These are phyloP conservation scores for Dalbergia oliveri DNA, from an alignment of 306 rosid species.

Conservation along the genomic window DNA sequence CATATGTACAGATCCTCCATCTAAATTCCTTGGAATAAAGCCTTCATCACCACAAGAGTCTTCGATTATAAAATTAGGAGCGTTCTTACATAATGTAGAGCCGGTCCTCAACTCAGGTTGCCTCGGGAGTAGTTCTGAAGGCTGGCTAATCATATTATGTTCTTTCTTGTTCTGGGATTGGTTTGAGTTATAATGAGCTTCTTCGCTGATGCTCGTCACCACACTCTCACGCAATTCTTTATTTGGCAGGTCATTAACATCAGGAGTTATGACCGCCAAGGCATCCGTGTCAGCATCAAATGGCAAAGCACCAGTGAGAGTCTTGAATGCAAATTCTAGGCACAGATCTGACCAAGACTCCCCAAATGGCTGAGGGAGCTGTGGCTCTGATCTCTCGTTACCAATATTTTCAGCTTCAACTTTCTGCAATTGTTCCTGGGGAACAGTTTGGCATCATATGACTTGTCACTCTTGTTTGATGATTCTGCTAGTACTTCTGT, in stretches of 20 bases:
- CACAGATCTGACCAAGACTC: constrained; percentile 95
- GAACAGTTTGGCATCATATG: constrained; percentile 47
- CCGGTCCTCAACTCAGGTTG: constrained; percentile 57
- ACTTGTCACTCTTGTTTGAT: constrained; percentile 44
- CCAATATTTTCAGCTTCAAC: constrained; percentile 53
- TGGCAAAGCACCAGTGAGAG: constrained; percentile 89
- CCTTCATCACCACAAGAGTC: constrained; percentile 37
- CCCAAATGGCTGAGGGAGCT: constrained; percentile 57
- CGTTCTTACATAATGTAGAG: constrained; percentile 49
- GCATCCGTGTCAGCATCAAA: constrained; percentile 59
- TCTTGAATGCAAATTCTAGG: constrained; percentile 90
- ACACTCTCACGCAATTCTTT: constrained; percentile 48
- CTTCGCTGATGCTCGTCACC: constrained; percentile 48
- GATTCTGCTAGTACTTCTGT: constrained; percentile 41
- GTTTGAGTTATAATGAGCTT: constrained; percentile 46
- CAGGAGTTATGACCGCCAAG: constrained; percentile 46
- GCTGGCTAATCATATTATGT: constrained; percentile 48
- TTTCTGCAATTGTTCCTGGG: constrained; percentile 51
- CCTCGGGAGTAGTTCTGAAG: constrained; percentile 53
- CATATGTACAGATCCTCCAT: constrained; percentile 44
- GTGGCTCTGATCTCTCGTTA: constrained; percentile 55
- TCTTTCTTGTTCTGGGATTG: constrained; percentile 56
- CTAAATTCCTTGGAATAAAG: constrained; percentile 39
- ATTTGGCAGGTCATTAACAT: constrained; percentile 47
- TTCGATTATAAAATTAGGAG: constrained; percentile 39